Evolutionary conservation across 2,329 filamentous ascomycete genomes (phyloP).

Genomic region (Diplocarpon mali): DNA sequence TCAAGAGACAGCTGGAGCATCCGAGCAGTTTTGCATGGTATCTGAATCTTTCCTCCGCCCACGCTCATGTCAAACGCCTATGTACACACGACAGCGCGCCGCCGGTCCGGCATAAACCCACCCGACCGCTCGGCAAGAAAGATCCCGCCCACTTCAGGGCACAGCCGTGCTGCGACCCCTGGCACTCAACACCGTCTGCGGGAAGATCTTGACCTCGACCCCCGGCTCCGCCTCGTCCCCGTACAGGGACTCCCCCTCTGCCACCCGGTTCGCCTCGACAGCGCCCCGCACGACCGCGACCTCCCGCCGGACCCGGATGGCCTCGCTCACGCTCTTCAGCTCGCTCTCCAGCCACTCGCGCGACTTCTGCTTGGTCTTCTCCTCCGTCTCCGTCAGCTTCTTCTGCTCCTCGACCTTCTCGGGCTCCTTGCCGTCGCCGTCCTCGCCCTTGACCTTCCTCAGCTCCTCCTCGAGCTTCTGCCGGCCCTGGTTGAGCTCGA

Average conservation of each 20-base stretch:
- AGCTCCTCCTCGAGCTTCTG: constrained; percentile 10
- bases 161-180: no score
- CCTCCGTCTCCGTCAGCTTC: constrained; percentile 5
- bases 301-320: constrained; percentile 13
- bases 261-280: constrained; percentile 11
- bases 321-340: constrained; percentile 10
- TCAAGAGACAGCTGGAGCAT: no score
- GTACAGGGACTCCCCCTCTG: constrained; percentile 15
- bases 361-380: constrained; percentile 8
- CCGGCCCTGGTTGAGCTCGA: constrained; percentile 11
- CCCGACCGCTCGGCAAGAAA: no score
- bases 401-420: constrained; percentile 3
- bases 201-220: constrained; percentile 4
- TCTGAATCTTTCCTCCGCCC: no score
- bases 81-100: no score
- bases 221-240: constrained; percentile 10
- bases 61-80: no score
- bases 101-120: no score
- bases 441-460: background rate
- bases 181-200: background rate
- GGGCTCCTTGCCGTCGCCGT: background rate
- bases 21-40: no score
- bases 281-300: constrained; percentile 12
- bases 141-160: no score
- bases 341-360: constrained; percentile 10